A percentile compares a stretch with the other conserved stretches of the same genome.
Evolutionary conservation across 1,284 basidiomycete species (phyloP).

Genomic region (Exobasidium cylindrosporum): DNA sequence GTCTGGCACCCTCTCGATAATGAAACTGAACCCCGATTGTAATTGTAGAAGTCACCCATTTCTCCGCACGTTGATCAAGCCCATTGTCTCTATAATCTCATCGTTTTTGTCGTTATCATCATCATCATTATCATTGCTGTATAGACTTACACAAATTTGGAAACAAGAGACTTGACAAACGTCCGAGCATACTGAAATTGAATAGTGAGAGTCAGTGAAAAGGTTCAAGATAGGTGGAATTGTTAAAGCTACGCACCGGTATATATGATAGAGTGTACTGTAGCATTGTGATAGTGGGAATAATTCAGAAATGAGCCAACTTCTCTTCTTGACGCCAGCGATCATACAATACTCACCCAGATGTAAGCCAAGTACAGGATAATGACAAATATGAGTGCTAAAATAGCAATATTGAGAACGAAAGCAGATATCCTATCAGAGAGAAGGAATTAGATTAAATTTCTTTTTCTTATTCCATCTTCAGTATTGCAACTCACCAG

Average conservation of each 20-base stretch:
- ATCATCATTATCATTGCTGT: neutral
- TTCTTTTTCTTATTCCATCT: too few species aligned
- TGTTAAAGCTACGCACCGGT: conserved; percentile 8
- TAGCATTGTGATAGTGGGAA: neutral
- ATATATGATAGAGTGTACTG: conserved; percentile 17
- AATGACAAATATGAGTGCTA: conserved; percentile 44
- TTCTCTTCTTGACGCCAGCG: neutral
- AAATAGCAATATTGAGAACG: conserved; percentile 29
- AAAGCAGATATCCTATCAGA: conserved; percentile 41
- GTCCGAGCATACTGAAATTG: conserved; percentile 26
- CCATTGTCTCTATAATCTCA: too few species aligned
- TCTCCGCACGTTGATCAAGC: too few species aligned
- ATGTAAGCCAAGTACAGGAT: conserved; percentile 32
- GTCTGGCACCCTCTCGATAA: conserved; percentile 4
- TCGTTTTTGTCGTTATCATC: neutral
- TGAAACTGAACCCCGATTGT: too few species aligned
- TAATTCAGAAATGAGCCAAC: conserved; percentile 14
- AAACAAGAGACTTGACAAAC: conserved; percentile 41
- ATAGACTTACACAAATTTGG: conserved; percentile 27
- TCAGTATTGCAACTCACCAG: conserved; percentile 19
- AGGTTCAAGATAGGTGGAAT: neutral
- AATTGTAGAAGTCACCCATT: too few species aligned
- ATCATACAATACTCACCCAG: conserved; percentile 19
- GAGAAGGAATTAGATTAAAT: too few species aligned
- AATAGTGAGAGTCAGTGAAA: neutral